Conservation (phyloP, 768 basidiomycete genomes). For the Suillus subluteus region DNA sequence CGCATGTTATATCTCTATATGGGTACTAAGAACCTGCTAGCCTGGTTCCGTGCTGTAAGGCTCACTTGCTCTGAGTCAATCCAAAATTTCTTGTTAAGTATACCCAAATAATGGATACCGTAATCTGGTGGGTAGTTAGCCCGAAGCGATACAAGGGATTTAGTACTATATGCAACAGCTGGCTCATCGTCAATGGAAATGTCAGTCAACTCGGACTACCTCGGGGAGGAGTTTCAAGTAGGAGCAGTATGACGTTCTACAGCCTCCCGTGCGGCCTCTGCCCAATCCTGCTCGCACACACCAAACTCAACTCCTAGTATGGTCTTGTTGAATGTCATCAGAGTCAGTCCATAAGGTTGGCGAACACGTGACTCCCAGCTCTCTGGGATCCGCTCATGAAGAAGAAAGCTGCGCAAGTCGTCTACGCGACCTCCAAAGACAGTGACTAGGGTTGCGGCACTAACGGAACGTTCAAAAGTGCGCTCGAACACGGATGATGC, state of each 20-base stretch:
- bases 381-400: conserved; percentile 70
- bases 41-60: too few relatives aligned
- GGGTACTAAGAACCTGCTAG: too few relatives aligned
- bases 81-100: too few relatives aligned
- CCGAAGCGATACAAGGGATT: too few relatives aligned
- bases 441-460: conserved; percentile 67
- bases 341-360: conserved; percentile 59
- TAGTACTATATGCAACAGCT: too few relatives aligned
- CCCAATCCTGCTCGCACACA: conserved; percentile 1
- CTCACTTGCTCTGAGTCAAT: too few relatives aligned
- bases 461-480: conserved; percentile 26
- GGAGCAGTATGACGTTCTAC: not conserved
- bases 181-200: too few relatives aligned
- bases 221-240: not conserved
- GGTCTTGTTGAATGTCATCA: conserved; percentile 54
- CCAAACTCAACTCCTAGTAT: not conserved
- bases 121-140: too few relatives aligned
- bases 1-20: too few relatives aligned
- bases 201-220: too few relatives aligned
- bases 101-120: too few relatives aligned
- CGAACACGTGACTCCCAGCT: conserved; percentile 70
- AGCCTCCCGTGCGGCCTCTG: not conserved
- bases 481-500: not conserved
- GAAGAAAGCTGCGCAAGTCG: conserved; percentile 56
- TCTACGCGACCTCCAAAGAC: conserved; percentile 68